Conservation (phyloP, 2,329 filamentous ascomycete genomes). For the Aspergillus ochraceus region DNA sequence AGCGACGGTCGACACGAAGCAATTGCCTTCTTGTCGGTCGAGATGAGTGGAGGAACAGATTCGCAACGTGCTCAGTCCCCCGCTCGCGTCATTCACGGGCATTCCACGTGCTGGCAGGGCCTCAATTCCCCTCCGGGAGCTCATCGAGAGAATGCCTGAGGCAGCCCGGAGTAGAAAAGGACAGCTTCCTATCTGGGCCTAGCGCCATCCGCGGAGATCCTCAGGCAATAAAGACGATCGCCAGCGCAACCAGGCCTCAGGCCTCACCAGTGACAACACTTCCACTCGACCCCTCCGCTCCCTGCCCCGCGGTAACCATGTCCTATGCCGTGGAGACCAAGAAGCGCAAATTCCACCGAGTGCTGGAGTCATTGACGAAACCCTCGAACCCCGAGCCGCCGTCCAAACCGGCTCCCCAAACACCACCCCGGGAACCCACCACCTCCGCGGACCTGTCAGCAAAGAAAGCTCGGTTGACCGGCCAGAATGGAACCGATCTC, state of each 20-base stretch:
- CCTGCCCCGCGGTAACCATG: conserved; percentile 26
- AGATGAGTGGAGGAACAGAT: no score
- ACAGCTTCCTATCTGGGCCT: neutral
- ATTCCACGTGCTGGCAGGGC: no score
- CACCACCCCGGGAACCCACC: conserved; percentile 25
- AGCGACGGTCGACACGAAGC: neutral
- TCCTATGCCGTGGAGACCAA: conserved; percentile 48
- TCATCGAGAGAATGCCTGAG: neutral
- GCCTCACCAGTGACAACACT: no score
- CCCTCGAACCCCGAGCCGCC: conserved; percentile 23
- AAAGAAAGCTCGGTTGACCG: conserved; percentile 36
- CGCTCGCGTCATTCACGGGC: no score
- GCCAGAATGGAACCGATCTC: conserved; percentile 19
- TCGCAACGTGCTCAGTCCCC: no score
- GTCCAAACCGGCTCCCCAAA: conserved; percentile 19
- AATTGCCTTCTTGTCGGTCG: neutral
- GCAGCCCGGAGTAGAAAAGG: neutral
- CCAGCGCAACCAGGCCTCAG: neutral
- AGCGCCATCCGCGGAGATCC: neutral
- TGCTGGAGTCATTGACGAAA: conserved; percentile 46
- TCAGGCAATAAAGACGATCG: neutral
- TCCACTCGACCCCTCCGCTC: neutral
- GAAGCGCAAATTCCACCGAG: conserved; percentile 49
- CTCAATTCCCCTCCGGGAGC: no score
- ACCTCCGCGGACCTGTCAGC: conserved; percentile 29